These are phyloP conservation scores for Olyra latifolia DNA, from an alignment of 176 grass and related monocot species.

Conservation along the genomic window DNA sequence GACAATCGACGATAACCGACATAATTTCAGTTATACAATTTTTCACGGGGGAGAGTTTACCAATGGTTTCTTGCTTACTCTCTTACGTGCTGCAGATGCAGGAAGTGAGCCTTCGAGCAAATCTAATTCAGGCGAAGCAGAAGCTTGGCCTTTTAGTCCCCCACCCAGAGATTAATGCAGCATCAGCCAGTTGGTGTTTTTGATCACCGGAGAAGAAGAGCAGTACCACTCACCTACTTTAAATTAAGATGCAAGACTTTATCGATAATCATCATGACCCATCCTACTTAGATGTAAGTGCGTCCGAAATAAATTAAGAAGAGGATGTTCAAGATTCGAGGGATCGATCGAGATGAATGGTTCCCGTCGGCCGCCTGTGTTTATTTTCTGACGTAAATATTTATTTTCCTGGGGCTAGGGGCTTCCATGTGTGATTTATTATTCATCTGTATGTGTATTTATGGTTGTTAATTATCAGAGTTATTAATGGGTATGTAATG, in stretches of 20 bases:
- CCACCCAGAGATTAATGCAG: neutral
- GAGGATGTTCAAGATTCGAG: neutral
- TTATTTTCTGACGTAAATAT: neutral
- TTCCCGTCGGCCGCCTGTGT: neutral
- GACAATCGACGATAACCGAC: no score
- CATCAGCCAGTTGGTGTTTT: constrained; percentile 37
- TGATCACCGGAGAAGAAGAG: constrained; percentile 19
- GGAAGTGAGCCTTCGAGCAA: constrained; percentile 73
- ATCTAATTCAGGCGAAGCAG: constrained; percentile 65
- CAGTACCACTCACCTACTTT: constrained; percentile 18
- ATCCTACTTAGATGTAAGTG: neutral
- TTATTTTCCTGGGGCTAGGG: neutral
- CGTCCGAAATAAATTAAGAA: constrained; percentile 22
- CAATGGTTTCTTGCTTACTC: neutral
- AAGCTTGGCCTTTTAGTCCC: constrained; percentile 10
- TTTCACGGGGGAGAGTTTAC: neutral
- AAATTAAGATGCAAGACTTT: constrained; percentile 17
- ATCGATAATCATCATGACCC: neutral
- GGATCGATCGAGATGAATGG: neutral
- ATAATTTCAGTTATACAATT: no score
- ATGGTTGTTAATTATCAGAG: neutral
- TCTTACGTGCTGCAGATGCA: constrained; percentile 47
- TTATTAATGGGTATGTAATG: neutral
- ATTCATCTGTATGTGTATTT: neutral
- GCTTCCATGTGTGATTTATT: neutral